Conservation (phyloP, 163 green algal genomes). For the Chlorella variabilis region DNA sequence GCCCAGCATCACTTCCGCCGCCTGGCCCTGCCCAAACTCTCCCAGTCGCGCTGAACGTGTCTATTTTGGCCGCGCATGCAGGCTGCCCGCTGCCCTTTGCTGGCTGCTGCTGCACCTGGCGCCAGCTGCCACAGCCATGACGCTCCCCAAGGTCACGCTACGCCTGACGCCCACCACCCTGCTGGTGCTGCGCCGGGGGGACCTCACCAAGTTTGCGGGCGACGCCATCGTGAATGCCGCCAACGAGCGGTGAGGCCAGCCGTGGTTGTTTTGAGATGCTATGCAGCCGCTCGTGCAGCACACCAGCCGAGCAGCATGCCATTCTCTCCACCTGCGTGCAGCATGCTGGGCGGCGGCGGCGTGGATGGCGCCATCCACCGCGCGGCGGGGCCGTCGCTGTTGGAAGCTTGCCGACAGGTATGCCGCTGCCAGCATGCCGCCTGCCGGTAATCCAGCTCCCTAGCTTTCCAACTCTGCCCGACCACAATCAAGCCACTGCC, state of each 20-base stretch:
- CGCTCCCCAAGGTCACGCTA: slow-evolving; percentile 1
- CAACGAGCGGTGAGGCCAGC: slow-evolving; percentile 33
- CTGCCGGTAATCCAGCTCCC: no score
- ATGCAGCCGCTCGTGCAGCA: no score
- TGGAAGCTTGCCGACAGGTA: slow-evolving; percentile 68
- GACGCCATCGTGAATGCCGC: slow-evolving; percentile 88
- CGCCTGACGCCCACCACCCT: slow-evolving; percentile 30
- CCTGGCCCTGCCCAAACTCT: no score
- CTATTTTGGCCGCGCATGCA: not conserved
- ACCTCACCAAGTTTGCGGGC: slow-evolving; percentile 75
- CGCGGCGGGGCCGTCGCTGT: slow-evolving; percentile 74
- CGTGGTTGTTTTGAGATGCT: not conserved
- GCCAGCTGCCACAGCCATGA: not conserved
- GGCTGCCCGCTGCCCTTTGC: not conserved
- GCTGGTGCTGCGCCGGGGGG: slow-evolving; percentile 50
- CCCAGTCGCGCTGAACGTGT: no score
- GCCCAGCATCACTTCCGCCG: no score
- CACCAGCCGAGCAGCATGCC: not conserved
- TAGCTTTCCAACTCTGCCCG: not conserved
- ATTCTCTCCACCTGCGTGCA: not conserved
- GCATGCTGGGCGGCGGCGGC: slow-evolving; percentile 85
- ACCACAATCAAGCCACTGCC: not conserved
- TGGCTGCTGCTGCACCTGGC: not conserved
- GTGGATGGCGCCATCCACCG: slow-evolving; percentile 90
- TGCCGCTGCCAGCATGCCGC: no score